Evolutionary conservation across 169 alveolate genomes (phyloP).

Genomic region (Plasmodium inui): DNA sequence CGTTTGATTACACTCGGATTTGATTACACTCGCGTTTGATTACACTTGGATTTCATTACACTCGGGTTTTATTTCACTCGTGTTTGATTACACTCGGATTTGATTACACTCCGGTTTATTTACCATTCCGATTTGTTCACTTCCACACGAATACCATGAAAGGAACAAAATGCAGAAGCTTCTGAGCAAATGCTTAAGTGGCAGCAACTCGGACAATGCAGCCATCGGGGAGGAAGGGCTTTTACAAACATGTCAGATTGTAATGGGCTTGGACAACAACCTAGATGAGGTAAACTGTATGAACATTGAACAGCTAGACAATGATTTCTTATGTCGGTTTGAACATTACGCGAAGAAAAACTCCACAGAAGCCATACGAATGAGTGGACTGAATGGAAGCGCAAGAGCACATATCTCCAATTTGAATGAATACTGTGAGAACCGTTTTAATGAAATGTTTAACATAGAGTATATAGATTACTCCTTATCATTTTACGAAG

Average conservation of each 20-base stretch:
- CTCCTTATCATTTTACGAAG: constrained; percentile 32
- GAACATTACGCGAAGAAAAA: constrained; percentile 49
- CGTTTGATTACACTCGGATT: not conserved
- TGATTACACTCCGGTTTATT: not conserved
- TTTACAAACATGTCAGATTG: constrained; percentile 25
- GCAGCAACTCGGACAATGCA: not conserved
- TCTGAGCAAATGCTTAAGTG: constrained; percentile 38
- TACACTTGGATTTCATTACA: no score
- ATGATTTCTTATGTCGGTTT: constrained; percentile 39
- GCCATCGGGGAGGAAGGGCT: constrained; percentile 24
- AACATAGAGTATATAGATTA: constrained; percentile 36
- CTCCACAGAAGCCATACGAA: constrained; percentile 8
- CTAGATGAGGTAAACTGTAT: constrained; percentile 25
- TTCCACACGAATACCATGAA: constrained; percentile 1
- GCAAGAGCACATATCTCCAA: not conserved
- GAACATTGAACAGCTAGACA: not conserved
- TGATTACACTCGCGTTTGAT: no score
- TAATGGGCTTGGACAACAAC: constrained; percentile 3
- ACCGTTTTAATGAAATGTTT: constrained; percentile 49
- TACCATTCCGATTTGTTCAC: not conserved
- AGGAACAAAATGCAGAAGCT: constrained; percentile 29
- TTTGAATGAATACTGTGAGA: constrained; percentile 65
- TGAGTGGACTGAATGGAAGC: not conserved
- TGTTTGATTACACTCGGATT: no score
- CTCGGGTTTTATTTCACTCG: no score